A percentile compares a stretch with the other conserved stretches of the same genome.
phyloP scores from a whole-genome alignment of 225 moss, liverwort and hornwort species.

The Pleurozium schreberi region DNA sequence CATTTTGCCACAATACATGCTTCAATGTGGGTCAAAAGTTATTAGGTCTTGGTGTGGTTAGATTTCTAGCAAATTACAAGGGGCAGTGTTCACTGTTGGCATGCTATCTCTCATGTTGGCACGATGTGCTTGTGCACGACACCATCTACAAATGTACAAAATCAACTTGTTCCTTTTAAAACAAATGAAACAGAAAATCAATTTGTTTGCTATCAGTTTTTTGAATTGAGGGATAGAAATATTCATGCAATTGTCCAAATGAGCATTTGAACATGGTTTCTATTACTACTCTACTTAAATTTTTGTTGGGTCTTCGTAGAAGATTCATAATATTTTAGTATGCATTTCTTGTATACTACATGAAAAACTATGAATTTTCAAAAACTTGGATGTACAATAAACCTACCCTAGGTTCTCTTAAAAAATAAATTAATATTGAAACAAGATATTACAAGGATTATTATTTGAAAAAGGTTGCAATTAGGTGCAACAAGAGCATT shows the following conservation, averaged over 20 bases:
- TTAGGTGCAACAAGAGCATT: not conserved
- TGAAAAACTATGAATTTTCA: not conserved
- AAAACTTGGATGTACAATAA: not conserved
- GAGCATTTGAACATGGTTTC: not conserved
- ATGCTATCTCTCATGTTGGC: too few species aligned
- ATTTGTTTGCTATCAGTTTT: too few species aligned
- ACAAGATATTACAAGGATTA: not conserved
- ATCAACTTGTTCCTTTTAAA: not conserved
- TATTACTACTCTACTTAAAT: rapidly evolving
- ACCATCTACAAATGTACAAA: not conserved
- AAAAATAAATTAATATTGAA: not conserved
- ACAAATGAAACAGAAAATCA: too few species aligned
- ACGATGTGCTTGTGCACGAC: too few species aligned
- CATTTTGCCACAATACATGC: too few species aligned
- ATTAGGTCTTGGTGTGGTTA: too few species aligned
- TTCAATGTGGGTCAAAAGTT: too few species aligned
- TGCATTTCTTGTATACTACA: rapidly evolving
- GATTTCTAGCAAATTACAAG: too few species aligned
- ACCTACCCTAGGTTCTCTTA: not conserved
- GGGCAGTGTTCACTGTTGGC: too few species aligned
- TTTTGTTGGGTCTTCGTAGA: not conserved
- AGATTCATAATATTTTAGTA: not conserved
- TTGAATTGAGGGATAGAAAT: not conserved
- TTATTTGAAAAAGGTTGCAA: not conserved
- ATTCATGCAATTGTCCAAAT: rapidly evolving